A percentile compares a stretch with the other conserved stretches of the same genome.
phyloP scores from a whole-genome alignment of 2,329 filamentous ascomycete species.

The Botrytis paeoniae region DNA sequence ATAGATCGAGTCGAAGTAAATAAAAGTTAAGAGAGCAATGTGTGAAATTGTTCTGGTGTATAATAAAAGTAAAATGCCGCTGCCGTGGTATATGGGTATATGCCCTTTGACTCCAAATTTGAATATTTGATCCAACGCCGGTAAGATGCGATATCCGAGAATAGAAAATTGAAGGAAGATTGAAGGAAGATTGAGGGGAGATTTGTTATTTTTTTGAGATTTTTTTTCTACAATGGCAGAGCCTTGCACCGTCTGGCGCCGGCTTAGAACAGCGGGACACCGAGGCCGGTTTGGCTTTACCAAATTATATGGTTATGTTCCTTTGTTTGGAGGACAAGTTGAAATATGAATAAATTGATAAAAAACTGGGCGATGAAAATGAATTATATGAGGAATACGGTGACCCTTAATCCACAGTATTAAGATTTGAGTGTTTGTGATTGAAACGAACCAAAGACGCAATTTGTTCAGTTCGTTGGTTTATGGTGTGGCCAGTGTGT shows the following conservation, averaged over 20 bases:
- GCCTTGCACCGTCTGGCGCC: slow-evolving; percentile 39
- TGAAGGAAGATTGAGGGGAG: slow-evolving; percentile 26
- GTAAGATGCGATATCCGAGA: slow-evolving; percentile 30
- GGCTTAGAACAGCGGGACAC: slow-evolving; percentile 37
- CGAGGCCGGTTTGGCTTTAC: slow-evolving; percentile 35
- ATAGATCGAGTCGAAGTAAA: slow-evolving; percentile 35
- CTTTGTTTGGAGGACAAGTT: slow-evolving; percentile 25
- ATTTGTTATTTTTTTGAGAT: slow-evolving; percentile 3
- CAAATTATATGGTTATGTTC: slow-evolving; percentile 33
- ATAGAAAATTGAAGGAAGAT: slow-evolving; percentile 26
- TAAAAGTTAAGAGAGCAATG: slow-evolving; percentile 21
- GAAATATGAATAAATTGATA: slow-evolving; percentile 22
- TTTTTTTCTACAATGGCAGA: slow-evolving; percentile 27
- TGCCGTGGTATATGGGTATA: slow-evolving; percentile 34
- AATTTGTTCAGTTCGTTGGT: background rate
- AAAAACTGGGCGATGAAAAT: slow-evolving; percentile 28
- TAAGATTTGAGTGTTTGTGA: background rate
- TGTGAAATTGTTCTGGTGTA: slow-evolving; percentile 11
- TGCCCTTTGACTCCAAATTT: slow-evolving; percentile 30
- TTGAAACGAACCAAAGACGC: slow-evolving; percentile 11
- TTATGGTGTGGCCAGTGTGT: slow-evolving; percentile 7
- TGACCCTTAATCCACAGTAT: slow-evolving; percentile 14
- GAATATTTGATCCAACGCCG: slow-evolving; percentile 30
- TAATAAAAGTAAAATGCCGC: slow-evolving; percentile 25
- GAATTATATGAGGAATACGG: slow-evolving; percentile 34